A percentile compares a stretch with the other conserved stretches of the same genome.
Evolutionary conservation across 768 basidiomycete species (phyloP).

Genomic region (Boletus tylopilopsis): DNA sequence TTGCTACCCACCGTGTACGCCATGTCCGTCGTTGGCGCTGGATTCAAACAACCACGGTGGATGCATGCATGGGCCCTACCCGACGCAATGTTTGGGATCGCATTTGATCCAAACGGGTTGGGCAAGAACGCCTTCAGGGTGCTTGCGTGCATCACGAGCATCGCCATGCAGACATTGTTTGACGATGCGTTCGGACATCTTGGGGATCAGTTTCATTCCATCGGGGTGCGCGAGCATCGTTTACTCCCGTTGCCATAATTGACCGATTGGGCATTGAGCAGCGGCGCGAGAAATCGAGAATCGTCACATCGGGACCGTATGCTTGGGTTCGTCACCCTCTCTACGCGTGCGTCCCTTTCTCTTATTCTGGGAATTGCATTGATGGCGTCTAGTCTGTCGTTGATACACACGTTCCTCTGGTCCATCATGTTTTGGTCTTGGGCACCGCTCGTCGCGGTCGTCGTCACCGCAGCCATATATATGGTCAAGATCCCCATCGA

Average conservation of each 20-base stretch:
- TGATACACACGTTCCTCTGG: neutral
- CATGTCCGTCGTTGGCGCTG: neutral
- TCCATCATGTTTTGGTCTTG: slow-evolving; percentile 10
- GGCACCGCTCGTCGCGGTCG: neutral
- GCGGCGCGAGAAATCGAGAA: slow-evolving; percentile 10
- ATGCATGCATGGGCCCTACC: neutral
- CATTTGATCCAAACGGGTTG: neutral
- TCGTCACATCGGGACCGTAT: slow-evolving; percentile 13
- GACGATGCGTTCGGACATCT: slow-evolving; percentile 2
- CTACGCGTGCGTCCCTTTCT: slow-evolving; percentile 4
- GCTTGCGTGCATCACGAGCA: neutral
- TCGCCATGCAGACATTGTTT: neutral
- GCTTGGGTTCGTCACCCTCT: slow-evolving; percentile 13
- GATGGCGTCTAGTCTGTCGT: neutral
- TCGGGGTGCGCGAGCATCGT: slow-evolving; percentile 1
- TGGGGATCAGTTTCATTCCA: slow-evolving; percentile 1
- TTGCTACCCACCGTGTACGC: neutral
- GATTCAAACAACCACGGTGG: slow-evolving; percentile 1
- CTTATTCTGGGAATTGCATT: too few relatives aligned
- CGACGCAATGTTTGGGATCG: neutral
- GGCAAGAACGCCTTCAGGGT: neutral
- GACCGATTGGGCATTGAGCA: too few relatives aligned
- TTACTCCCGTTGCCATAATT: too few relatives aligned
- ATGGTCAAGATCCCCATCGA: slow-evolving; percentile 8
- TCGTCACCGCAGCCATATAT: neutral